Evolutionary conservation across 768 basidiomycete species (phyloP).

Genomic region (Lenzites betulinus): DNA sequence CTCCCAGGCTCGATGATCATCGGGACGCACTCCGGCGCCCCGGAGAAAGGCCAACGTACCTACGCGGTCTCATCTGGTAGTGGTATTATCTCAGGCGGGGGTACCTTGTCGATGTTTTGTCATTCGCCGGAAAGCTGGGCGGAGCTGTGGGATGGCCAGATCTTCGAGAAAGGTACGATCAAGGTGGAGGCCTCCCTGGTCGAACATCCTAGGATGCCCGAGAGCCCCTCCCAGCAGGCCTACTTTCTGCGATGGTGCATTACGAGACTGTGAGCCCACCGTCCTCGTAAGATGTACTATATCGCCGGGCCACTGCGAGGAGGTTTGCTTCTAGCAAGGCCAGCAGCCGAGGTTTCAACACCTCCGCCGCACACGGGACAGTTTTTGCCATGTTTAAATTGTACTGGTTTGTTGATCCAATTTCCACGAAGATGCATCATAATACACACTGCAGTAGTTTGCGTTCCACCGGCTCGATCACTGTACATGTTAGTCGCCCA

Average conservation of each 20-base stretch:
- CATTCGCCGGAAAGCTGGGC: constrained; percentile 42
- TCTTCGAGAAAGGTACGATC: constrained; percentile 39
- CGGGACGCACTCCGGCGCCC: constrained; percentile 40
- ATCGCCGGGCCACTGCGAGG: too few relatives aligned
- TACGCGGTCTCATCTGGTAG: not conserved
- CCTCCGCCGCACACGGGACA: too few relatives aligned
- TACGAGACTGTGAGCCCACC: constrained; percentile 9
- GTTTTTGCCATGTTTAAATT: too few relatives aligned
- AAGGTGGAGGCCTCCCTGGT: constrained; percentile 27
- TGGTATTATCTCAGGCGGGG: not conserved
- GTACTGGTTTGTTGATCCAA: too few relatives aligned
- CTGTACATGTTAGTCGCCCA: too few relatives aligned
- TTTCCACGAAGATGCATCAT: too few relatives aligned
- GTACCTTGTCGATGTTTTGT: constrained; percentile 32
- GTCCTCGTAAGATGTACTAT: not conserved
- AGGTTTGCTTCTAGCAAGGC: too few relatives aligned
- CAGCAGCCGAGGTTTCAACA: not conserved
- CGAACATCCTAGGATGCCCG: not conserved
- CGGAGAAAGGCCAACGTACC: constrained; percentile 34
- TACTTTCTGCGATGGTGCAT: constrained; percentile 16
- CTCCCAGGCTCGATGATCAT: constrained; percentile 48
- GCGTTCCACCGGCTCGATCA: too few relatives aligned
- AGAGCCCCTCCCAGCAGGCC: not conserved
- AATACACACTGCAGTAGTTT: too few relatives aligned
- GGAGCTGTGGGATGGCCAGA: constrained; percentile 39